These are phyloP conservation scores for Barnettozyma populi DNA, from an alignment of 805 yeast species.

Conservation along the genomic window DNA sequence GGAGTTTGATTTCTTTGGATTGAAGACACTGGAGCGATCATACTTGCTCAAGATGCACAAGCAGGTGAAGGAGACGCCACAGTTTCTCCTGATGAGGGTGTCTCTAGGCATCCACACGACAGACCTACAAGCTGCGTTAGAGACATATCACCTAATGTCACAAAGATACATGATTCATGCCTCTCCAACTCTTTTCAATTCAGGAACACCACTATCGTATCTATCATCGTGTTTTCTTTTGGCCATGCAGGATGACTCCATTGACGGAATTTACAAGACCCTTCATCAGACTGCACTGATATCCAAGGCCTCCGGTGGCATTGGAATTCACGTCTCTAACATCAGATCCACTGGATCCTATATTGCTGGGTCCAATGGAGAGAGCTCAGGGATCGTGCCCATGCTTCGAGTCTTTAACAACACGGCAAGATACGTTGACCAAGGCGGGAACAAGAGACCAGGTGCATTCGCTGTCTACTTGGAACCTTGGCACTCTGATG, in stretches of 20 bases:
- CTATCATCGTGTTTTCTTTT: slow-evolving; percentile 90
- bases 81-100: slow-evolving; percentile 85
- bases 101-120: slow-evolving; percentile 84
- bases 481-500: slow-evolving; percentile 97
- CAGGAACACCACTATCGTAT: slow-evolving; percentile 82
- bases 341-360: slow-evolving; percentile 86
- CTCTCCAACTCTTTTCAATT: slow-evolving; percentile 92
- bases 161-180: slow-evolving; percentile 86
- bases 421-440: slow-evolving; percentile 96
- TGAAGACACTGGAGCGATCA: slow-evolving; percentile 84
- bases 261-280: slow-evolving; percentile 91
- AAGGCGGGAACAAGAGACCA: slow-evolving; percentile 97
- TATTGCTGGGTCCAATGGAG: slow-evolving; percentile 90
- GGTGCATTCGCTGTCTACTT: slow-evolving; percentile 94
- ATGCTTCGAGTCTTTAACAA: slow-evolving; percentile 94
- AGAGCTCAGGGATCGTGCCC: slow-evolving; percentile 88
- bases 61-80: slow-evolving; percentile 81
- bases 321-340: slow-evolving; percentile 85
- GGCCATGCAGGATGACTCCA: slow-evolving; percentile 90
- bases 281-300: slow-evolving; percentile 84
- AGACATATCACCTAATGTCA: slow-evolving; percentile 88
- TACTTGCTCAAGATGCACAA: slow-evolving; percentile 66
- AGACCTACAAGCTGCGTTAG: slow-evolving; percentile 59
- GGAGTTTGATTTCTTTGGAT: slow-evolving; percentile 77
- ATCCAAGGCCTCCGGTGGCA: slow-evolving; percentile 94